Evolutionary conservation across 371 early-diverging fungal species (phyloP), one percentile per base, ranked within the genome.

Genomic region (Mucor velutinosus): DNA sequence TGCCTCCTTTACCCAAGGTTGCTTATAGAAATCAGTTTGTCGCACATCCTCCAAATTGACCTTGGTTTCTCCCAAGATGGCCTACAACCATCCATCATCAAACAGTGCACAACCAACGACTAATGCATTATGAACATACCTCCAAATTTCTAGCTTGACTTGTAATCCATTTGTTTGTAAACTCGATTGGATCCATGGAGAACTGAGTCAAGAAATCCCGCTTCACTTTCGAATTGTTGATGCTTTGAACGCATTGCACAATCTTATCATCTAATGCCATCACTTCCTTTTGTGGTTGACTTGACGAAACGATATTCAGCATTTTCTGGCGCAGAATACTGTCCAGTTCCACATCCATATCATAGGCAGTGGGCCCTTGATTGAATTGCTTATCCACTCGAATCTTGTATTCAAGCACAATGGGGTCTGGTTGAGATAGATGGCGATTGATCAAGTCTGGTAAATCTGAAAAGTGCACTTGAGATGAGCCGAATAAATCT

Each of bases 141-240:
- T 96, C 95, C 67, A 97, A 76, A 79, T 98, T 97, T 55, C 93
- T 84, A 64, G 92, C 89, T 82, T 97, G 97, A 72, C 90, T 91
- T 14, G 92, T 94, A 25, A 97, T 84, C 95, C 95, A 97, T 60
- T 91, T 87, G 74, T 96, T 93, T 66, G 95, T 88, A 76, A 97
- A 97, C 35, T 88, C 90, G 30, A 91, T 91, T 0, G 99, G 98
- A 65, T 94, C 87, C 30, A 85, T 76, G 4, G 94, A 85, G 78
- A 97, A 98, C 55, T 89, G 83, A 45, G 89, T 81, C 85, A 98
- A 80, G 72, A 97, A 98, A 66, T 97, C 96, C 3, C 98, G 93
- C 74, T 96, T 97, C 35, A 92, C 82, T 67, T 95, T 93, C 43
- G 88, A 88, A 45, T 93, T 90, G 71, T 93, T 90, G 76, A 98